Base-by-base conservation (phyloP, 768 basidiomycete species). In the Pisolithus tinctorius region DNA sequence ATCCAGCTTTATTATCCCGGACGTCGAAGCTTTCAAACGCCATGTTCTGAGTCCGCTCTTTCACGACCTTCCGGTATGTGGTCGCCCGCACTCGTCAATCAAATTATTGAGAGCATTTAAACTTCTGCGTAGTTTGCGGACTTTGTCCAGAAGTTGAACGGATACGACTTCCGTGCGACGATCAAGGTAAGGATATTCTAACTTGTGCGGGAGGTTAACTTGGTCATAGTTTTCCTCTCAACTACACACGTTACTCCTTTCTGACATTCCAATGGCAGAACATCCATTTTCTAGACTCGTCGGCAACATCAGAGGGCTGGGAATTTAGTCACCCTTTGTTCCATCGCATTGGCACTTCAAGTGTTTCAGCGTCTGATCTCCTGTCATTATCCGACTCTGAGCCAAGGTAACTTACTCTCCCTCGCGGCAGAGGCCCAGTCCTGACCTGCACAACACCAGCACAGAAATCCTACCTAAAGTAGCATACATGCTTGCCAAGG, bases 271-370 rank as follows among this genome's bases (percentile, higher is more conserved):
- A 8, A 41, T n/a, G 16, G 29, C 26, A 51, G 50, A 51, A 37
- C 10, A 17, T 45, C 27, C 34, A 7, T 6, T 46, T 29, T 27
- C 20, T 34, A 14, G 8, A 39, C 10, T 40, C 20, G 3, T 51
- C 50, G 1, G 26, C 38, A n/a, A 45, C 50, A 31, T 46, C 45
- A 29, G 50, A 51, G n/a, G 50, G 44, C n/a, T 51, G 50, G 50
- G 45, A 45, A 36, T 51, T 51, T 20, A 29, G 37, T 26, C 50
- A 44, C 26, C 45, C 44, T 4, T 36, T 9, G 3, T 51, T 51
- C 20, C 34, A 4, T 20, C 34, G 44, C 25, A 29, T 27, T 6
- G 27, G 16, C 16, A n/a, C 9, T 30, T 14, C 44, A 23, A 31
- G 20, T 9, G n/a, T 16, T n/a, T 20, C 31, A 20, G 4, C 31